phyloP scores from a whole-genome alignment of 495 filamentous ascomycete species.

The Daldinia decipiens region DNA sequence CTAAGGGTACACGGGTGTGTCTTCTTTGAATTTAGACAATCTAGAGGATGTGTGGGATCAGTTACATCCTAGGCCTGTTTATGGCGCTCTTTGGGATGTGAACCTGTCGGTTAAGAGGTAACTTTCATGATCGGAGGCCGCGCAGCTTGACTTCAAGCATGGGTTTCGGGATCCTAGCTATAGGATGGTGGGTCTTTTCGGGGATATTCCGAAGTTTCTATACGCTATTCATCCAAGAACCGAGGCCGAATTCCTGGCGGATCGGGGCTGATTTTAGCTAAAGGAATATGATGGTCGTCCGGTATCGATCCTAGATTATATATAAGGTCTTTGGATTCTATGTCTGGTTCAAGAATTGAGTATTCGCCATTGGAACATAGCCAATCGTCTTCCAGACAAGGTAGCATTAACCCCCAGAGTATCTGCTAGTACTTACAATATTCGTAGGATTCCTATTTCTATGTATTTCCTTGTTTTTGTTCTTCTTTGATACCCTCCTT shows the following conservation, averaged over 20 bases:
- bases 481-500: background rate
- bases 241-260: background rate
- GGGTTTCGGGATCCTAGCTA: background rate
- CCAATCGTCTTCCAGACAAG: background rate
- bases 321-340: background rate
- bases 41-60: no score
- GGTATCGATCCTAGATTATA: background rate
- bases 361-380: background rate
- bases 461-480: background rate
- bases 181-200: background rate
- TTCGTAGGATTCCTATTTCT: background rate
- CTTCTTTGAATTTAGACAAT: no score
- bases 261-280: background rate
- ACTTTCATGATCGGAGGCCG: background rate
- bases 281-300: background rate
- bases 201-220: background rate
- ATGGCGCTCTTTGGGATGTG: background rate
- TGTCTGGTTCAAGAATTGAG: background rate
- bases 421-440: background rate
- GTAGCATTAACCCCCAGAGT: background rate
- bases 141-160: background rate
- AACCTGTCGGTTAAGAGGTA: background rate
- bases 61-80: background rate
- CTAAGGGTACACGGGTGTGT: no score
- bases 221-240: background rate